These are phyloP conservation scores for Geotrichum restrictum DNA, from an alignment of 1,139 yeast genomes.

Conservation along the genomic window DNA sequence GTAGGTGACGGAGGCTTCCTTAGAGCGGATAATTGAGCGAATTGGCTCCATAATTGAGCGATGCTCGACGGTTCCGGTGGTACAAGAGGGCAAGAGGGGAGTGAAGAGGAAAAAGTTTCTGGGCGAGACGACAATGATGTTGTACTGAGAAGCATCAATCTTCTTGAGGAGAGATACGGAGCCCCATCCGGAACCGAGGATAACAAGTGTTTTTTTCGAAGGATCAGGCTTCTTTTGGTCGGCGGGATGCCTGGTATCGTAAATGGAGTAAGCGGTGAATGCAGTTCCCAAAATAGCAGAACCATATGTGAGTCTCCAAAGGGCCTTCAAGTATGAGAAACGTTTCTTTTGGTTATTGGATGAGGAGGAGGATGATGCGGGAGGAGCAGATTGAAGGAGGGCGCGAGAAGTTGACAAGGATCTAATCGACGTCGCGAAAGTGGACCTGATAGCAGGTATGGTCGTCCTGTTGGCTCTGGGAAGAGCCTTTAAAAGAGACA, in stretches of 20 bases:
- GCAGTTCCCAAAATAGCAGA: slow-evolving; percentile 35
- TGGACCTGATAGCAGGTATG: neutral
- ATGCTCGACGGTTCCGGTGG: slow-evolving; percentile 87
- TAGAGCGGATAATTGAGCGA: slow-evolving; percentile 66
- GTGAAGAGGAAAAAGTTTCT: slow-evolving; percentile 93
- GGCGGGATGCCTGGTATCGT: slow-evolving; percentile 39
- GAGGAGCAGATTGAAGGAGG: neutral
- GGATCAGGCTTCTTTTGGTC: slow-evolving; percentile 41
- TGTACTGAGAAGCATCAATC: slow-evolving; percentile 79
- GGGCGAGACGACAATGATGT: slow-evolving; percentile 86
- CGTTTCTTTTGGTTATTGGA: slow-evolving; percentile 5
- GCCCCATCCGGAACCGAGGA: slow-evolving; percentile 92
- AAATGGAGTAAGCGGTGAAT: slow-evolving; percentile 37
- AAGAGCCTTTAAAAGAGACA: slow-evolving; percentile 10
- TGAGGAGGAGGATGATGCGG: neutral
- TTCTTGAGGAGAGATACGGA: slow-evolving; percentile 57
- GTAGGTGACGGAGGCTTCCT: slow-evolving; percentile 74
- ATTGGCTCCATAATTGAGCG: slow-evolving; percentile 89
- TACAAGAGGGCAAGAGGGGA: slow-evolving; percentile 87
- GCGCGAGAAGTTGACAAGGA: slow-evolving; percentile 10
- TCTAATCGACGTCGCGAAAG: neutral
- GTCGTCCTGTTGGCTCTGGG: slow-evolving; percentile 1
- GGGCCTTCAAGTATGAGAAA: slow-evolving; percentile 29
- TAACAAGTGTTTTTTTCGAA: slow-evolving; percentile 79
- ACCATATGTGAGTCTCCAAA: slow-evolving; percentile 36